Evolutionary conservation across 2,329 filamentous ascomycete genomes (phyloP), one percentile per base, ranked within the genome.

Genomic region (Atkinsonella texensis): DNA sequence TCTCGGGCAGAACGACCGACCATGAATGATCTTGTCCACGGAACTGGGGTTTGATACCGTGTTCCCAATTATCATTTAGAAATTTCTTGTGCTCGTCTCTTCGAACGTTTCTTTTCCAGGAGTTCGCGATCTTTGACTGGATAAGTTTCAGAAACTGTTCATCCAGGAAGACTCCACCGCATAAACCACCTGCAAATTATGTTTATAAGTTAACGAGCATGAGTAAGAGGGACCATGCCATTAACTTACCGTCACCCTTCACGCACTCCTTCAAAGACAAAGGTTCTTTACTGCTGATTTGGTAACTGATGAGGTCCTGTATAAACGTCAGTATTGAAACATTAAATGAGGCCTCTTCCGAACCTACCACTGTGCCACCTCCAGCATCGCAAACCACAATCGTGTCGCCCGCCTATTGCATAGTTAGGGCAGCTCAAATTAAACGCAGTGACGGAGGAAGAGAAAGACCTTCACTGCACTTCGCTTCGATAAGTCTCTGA

Each of bases 251-350:
- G 8, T 68, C 59, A 0, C 71, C 71, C 13, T 59, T 56, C 1
- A 71, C 68, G 0, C 63, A 60, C 12, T 74, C 71, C 2, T 60
- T 54, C 0, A 74, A 56, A 0, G 49, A 28, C 9, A 70, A 61
- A 0, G 68, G 67, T 0, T 56, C 4, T 0, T 48, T 51, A 0
- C 52, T 55, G 0, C 52, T 49, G 0, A 71, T 52, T 2, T 58
- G 53, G 17, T 73, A 74, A 18, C 61, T 71, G 41, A 73, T 71
- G 0, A 73, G 53, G 17, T 74, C 70, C 68, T 70, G 44, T 0
- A 20, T 13, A 2, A 28, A n/a, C 3, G 33, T 48, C 4, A 48
- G 33, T 40, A 2, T 3, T 13, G 18, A 39, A n/a, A 35, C 20
- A 12, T 18, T 39, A 3, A n/a, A 5, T 2, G 33, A 4, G 6